Evolutionary conservation across 257 asterid species (phyloP).

Genomic region (Ballota nigra): DNA sequence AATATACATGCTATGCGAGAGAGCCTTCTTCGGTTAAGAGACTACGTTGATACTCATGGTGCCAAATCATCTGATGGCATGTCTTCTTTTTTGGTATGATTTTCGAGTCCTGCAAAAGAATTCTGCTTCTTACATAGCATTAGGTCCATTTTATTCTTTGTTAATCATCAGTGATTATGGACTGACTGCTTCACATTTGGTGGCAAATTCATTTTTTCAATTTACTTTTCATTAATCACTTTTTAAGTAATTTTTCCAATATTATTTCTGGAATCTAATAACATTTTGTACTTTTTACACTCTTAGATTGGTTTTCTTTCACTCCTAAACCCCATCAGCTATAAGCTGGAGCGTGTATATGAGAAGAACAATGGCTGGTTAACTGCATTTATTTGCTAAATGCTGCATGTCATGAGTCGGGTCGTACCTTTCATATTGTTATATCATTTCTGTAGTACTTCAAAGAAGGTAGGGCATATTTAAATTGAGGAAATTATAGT

Average conservation of each 20-base stretch:
- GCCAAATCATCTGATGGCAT: slow-evolving; percentile 91
- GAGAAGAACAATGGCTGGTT: neutral
- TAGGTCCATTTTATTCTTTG: neutral
- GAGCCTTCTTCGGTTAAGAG: slow-evolving; percentile 87
- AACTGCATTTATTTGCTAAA: neutral
- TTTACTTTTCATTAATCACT: neutral
- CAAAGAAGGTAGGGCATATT: neutral
- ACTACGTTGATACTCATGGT: slow-evolving; percentile 94
- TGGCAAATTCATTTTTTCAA: neutral
- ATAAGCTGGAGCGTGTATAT: neutral
- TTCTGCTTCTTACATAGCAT: slow-evolving; percentile 1
- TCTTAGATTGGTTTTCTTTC: neutral
- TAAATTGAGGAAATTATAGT: too few species aligned
- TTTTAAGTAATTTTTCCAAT: neutral
- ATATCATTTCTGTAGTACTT: neutral
- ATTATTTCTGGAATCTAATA: neutral
- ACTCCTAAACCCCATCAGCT: neutral
- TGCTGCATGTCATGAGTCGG: neutral
- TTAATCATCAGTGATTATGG: neutral
- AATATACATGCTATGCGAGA: slow-evolving; percentile 98
- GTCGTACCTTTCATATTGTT: neutral
- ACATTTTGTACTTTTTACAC: neutral
- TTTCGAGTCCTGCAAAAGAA: slow-evolving; percentile 13
- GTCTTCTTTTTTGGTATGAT: slow-evolving; percentile 88
- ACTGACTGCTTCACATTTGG: neutral